Base-by-base conservation (phyloP, 768 basidiomycete species). In the Russula sp. region DNA sequence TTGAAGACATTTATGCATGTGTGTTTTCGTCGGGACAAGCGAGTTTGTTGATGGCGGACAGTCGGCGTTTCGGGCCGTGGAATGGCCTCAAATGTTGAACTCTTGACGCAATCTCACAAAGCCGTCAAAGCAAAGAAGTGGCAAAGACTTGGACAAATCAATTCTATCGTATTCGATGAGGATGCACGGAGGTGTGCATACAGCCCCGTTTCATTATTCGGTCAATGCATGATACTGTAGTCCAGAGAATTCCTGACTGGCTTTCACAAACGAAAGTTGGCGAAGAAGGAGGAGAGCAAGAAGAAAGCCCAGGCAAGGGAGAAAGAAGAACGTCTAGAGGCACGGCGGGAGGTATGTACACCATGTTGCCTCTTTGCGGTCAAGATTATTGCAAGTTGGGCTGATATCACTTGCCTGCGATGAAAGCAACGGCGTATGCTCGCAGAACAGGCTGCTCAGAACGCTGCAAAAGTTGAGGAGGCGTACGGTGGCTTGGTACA, bases 251-350 rank as follows among this genome's bases (percentile, higher is more conserved):
- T 89, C 74, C 76, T 97, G 70, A 95, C 93, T 18, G 94, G 94
- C 32, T 97, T 97, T 72, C 88, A 89, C 72, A 95, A 95, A 74
- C 84, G 94, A 68, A 97, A 96, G 74, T 74, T 93, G 54, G 87
- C 85, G 62, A 91, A 88, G 72, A 81, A 84, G 65, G 90, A 95
- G 67, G 86, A 82, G 52, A 81, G 86, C 47, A 84, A 83, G 68
- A 80, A 83, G 66, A 87, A 82, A 72, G 90, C 91, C 13, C 75
- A 81, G 64, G 84, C 91, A 69, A 77, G 86, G 66, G 88, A 92
- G 69, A 91, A 90, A 70, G 81, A 85, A 69, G 85, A 86, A 57
- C 81, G 86, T 68, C 75, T 85, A 22, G 86, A 92, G 67, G 73
- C 81, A n/a, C 78, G 93, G 60, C 80, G 87, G 70, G 86, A 94